A percentile compares a stretch with the other conserved stretches of the same genome.
Conservation (phyloP, 768 basidiomycete genomes). For the Mycena indigotica region DNA sequence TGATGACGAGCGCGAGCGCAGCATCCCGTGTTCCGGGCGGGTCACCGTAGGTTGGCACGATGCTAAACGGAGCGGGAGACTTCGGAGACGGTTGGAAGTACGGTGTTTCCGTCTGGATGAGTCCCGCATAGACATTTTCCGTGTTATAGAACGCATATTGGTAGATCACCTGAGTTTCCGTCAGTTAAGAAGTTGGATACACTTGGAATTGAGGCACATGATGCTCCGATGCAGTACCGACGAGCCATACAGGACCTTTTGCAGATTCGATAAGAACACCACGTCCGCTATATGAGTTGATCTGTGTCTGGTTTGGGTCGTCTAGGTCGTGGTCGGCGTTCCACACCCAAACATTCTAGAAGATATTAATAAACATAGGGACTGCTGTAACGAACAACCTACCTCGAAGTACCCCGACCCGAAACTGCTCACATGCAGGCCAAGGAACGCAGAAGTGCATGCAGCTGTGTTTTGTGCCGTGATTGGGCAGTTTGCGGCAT, state of each 20-base stretch:
- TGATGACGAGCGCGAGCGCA: slow-evolving; percentile 60
- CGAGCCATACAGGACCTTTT: not conserved
- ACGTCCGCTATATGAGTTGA: not conserved
- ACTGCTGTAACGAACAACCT: not conserved
- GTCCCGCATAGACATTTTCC: slow-evolving; percentile 30
- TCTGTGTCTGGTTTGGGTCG: not conserved
- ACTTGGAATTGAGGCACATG: not conserved
- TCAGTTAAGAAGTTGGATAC: not conserved
- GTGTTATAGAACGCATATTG: slow-evolving; percentile 32
- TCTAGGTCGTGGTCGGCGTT: not conserved
- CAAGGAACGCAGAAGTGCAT: slow-evolving; percentile 67
- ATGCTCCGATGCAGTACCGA: not conserved
- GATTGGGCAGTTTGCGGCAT: slow-evolving; percentile 45
- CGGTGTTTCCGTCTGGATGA: slow-evolving; percentile 67
- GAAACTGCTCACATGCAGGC: slow-evolving; percentile 55
- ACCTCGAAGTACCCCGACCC: slow-evolving; percentile 71
- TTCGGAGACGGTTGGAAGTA: slow-evolving; percentile 69
- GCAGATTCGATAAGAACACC: not conserved
- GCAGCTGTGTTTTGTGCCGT: slow-evolving; percentile 49
- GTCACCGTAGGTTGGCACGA: slow-evolving; percentile 51
- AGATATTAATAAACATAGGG: not conserved
- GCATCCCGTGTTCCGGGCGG: slow-evolving; percentile 48
- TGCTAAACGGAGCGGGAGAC: slow-evolving; percentile 56
- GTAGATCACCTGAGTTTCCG: slow-evolving; percentile 12
- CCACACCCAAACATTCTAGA: not conserved